Evolutionary conservation across 2,329 filamentous ascomycete genomes (phyloP).

Genomic region (Chrysoporthe deuterocubensis): DNA sequence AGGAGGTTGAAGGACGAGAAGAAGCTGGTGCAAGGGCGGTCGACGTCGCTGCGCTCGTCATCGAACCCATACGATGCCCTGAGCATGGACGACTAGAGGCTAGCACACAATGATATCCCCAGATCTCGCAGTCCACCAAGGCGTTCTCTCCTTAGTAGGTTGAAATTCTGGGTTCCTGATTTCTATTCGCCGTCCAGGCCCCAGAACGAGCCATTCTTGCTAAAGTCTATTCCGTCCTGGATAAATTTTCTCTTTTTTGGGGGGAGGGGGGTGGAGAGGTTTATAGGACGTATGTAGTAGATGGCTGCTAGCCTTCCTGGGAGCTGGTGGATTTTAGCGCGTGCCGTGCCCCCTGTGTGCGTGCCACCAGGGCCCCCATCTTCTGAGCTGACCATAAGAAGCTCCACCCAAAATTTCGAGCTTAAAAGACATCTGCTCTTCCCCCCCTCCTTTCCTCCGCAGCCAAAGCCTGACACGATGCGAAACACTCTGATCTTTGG

Average conservation of each 20-base stretch:
- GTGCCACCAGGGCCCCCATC: too few relatives aligned
- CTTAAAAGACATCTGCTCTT: conserved; percentile 13
- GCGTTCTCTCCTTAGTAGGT: too few relatives aligned
- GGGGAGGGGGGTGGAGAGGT: not conserved
- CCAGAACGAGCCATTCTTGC: too few relatives aligned
- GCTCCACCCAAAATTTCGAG: conserved; percentile 22
- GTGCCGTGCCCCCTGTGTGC: too few relatives aligned
- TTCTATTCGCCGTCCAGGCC: not conserved
- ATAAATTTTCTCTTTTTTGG: not conserved
- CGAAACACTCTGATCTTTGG: conserved; percentile 70
- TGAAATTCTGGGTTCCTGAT: not conserved
- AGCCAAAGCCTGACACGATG: conserved; percentile 47
- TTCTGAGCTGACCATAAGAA: not conserved
- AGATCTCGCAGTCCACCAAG: too few relatives aligned
- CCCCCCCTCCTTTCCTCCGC: conserved; percentile 23
- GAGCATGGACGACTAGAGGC: not conserved
- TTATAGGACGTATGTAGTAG: not conserved
- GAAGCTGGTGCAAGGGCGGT: not conserved
- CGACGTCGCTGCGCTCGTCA: not conserved
- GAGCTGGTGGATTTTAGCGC: too few relatives aligned
- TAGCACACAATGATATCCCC: not conserved
- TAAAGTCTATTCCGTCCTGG: not conserved
- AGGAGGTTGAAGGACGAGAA: not conserved
- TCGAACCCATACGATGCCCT: conserved; percentile 24
- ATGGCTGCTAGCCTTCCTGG: not conserved